These are phyloP conservation scores for Aureobasidium sp. DNA, from an alignment of 2,329 filamentous ascomycete species.

Conservation along the genomic window DNA sequence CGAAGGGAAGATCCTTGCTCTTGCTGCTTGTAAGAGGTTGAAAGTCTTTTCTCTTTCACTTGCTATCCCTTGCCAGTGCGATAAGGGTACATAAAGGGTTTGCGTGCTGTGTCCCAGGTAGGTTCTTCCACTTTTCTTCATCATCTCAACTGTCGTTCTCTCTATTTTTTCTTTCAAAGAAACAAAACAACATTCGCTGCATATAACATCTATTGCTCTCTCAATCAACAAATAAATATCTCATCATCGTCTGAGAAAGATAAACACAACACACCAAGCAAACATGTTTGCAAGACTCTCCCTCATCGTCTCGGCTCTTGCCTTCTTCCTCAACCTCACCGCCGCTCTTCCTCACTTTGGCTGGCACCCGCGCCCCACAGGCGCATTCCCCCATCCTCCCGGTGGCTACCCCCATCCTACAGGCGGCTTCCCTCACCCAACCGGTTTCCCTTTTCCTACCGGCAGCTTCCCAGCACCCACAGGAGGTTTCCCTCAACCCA, in stretches of 20 bases:
- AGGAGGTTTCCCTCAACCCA: constrained; percentile 4
- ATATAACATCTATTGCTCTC: not conserved
- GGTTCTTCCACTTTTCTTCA: not conserved
- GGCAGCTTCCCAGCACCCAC: not conserved
- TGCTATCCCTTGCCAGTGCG: not conserved
- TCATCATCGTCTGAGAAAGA: not conserved
- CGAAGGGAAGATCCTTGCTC: constrained; percentile 1
- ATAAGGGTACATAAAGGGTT: constrained; percentile 7
- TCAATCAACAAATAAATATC: not conserved
- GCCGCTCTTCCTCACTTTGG: constrained; percentile 9
- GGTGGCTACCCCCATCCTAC: not conserved
- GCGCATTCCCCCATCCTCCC: constrained; percentile 1
- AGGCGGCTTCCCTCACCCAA: constrained; percentile 4
- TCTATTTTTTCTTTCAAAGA: not conserved
- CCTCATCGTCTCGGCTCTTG: constrained; percentile 10
- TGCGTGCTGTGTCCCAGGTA: constrained; percentile 4
- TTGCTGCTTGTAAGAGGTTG: constrained; percentile 2
- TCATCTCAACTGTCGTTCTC: constrained; percentile 4
- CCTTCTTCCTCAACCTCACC: constrained; percentile 5
- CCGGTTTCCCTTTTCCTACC: constrained; percentile 8
- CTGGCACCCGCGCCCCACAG: constrained; percentile 1
- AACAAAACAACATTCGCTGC: constrained; percentile 4
- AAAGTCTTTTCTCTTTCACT: constrained; percentile 1
- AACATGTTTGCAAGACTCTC: constrained; percentile 13
- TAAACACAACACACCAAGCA: constrained; percentile 1